Conservation (phyloP, 2,329 filamentous ascomycete genomes). For the Coniella vitis region DNA sequence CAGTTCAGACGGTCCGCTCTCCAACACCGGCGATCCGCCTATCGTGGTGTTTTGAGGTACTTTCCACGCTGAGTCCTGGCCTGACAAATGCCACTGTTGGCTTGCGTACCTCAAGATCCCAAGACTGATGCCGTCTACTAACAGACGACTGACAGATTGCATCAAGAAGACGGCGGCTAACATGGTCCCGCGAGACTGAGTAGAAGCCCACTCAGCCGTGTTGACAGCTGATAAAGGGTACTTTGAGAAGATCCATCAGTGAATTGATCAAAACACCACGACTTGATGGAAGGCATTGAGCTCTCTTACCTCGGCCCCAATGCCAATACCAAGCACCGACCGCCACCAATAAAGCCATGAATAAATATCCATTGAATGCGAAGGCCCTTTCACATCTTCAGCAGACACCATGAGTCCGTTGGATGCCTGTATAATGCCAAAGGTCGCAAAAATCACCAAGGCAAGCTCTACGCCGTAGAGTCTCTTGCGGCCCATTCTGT, state of each 20-base stretch:
- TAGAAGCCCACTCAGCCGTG: slow-evolving; percentile 24
- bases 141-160: slow-evolving; percentile 20
- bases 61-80: background rate
- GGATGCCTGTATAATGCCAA: slow-evolving; percentile 14
- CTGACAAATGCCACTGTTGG: slow-evolving; percentile 3
- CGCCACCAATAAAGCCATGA: slow-evolving; percentile 20
- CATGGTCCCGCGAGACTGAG: slow-evolving; percentile 21
- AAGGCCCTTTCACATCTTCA: background rate
- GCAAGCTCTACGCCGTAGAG: slow-evolving; percentile 16
- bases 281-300: background rate
- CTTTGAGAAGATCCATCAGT: slow-evolving; percentile 9
- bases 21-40: no score
- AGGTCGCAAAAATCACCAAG: slow-evolving; percentile 13
- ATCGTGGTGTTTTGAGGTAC: no score
- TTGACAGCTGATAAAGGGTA: slow-evolving; percentile 26
- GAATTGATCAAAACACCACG: background rate
- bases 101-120: slow-evolving; percentile 9
- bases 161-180: slow-evolving; percentile 23
- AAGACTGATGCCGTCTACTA: slow-evolving; percentile 17
- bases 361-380: slow-evolving; percentile 22
- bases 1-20: slow-evolving; percentile 9
- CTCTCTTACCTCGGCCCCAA: slow-evolving; percentile 24
- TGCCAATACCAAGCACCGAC: slow-evolving; percentile 22
- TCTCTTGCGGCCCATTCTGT: slow-evolving; percentile 15
- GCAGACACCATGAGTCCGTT: slow-evolving; percentile 5